A percentile compares a stretch with the other conserved stretches of the same genome.
Evolutionary conservation across 176 grass and related monocot genomes (phyloP).

Genomic region (Sorghum bicolor): Sorghum_bicolor_NCBIv3 NC_012870.2:54939501-54940000

Average conservation of each 20-base stretch:
- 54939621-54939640: not conserved
- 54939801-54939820: constrained; percentile 97
- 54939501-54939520: constrained; percentile 86
- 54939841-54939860: constrained; percentile 78
- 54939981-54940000: constrained; percentile 79
- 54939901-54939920: constrained; percentile 75
- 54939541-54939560: constrained; percentile 95
- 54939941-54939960: constrained; percentile 87
- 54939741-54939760: constrained; percentile 93
- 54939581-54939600: constrained; percentile 79
- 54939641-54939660: not conserved
- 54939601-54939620: constrained; percentile 55
- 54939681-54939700: constrained; percentile 87
- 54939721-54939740: constrained; percentile 88
- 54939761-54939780: constrained; percentile 95
- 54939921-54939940: constrained; percentile 75
- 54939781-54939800: constrained; percentile 96
- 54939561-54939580: constrained; percentile 80
- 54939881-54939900: constrained; percentile 78
- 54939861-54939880: constrained; percentile 70
- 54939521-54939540: constrained; percentile 95
- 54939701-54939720: constrained; percentile 95
- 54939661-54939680: not conserved
- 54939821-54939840: constrained; percentile 80
- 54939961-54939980: constrained; percentile 77